Conservation (phyloP, 2,329 filamentous ascomycete genomes). For the Clathrospora elynae region DNA sequence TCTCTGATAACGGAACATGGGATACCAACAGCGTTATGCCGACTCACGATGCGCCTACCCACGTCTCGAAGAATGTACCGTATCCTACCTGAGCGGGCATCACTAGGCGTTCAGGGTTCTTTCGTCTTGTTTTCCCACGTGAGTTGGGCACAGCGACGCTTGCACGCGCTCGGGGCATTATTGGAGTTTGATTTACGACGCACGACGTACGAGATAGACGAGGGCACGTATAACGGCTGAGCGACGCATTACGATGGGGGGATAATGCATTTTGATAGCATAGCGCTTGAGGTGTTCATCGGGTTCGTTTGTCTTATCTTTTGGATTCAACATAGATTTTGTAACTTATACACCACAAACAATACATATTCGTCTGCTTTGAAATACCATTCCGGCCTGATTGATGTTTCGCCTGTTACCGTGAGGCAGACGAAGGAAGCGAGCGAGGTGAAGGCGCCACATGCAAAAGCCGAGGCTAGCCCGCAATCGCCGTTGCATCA, state of each 20-base stretch:
- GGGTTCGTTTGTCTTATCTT: background rate
- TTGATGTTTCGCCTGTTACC: background rate
- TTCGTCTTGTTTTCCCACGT: no score
- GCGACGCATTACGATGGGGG: conserved; percentile 1
- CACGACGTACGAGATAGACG: background rate
- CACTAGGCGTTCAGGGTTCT: no score
- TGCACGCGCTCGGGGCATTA: no score
- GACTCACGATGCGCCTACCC: no score
- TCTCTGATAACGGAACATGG: conserved; percentile 14
- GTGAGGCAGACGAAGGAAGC: background rate
- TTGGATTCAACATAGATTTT: background rate
- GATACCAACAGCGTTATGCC: conserved; percentile 11
- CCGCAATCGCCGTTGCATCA: conserved; percentile 17
- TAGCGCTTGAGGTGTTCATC: background rate
- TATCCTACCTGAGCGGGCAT: no score
- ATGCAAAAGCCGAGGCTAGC: conserved; percentile 12
- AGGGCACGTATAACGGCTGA: background rate
- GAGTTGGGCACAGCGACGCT: conserved; percentile 3
- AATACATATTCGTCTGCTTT: no score
- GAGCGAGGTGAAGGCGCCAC: background rate
- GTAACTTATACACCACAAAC: no score
- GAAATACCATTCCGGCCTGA: no score
- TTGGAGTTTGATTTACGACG: background rate
- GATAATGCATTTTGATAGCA: background rate
- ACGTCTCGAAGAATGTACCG: no score